Evolutionary conservation across 2,329 filamentous ascomycete species (phyloP), one percentile per base, ranked within the genome.

Genomic region (Aspergillus sp.): DNA sequence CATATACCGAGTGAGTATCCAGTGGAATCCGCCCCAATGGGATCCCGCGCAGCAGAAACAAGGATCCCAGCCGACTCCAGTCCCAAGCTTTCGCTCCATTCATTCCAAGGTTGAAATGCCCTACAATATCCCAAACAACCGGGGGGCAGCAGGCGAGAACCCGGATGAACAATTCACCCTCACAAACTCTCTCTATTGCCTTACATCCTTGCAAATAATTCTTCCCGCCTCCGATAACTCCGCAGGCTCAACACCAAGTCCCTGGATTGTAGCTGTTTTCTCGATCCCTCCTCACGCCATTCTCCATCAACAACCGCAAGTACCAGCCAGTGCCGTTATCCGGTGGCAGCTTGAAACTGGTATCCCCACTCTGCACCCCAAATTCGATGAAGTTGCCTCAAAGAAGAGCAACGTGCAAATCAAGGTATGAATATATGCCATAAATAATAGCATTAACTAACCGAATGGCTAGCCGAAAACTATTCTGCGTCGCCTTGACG

Each of bases 271-370:
- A 35, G 87, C 89, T 0, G 83, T 93, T 31, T 91, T 91, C 59
- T 89, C 89, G 9, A 83, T 83, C 67, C 73, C 82, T 52, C 82
- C 81, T 55, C 74, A 75, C 62, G 77, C 79, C 55, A 80, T 78
- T 63, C 76, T 76, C 52, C 81, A 81, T 31, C 81, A 87, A 31
- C 87, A 84, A 53, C 81, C 83, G 43, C 85, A 87, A 62, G 85
- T 87, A 33, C 79, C 85, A 0, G 86, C 89, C 64, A 96, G 88
- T 64, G 84, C 93, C 41, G 81, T 98, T 61, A 87, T 91, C 62
- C 84, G 89, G 61, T 98, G 93, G 93, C 88, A 95, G 64, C 72
- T 93, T 9, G 81, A 83, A 33, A 86, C 90, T 33, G 81, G 85
- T 48, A 76, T 82, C n/a, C 85, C 88, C 62, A 81, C 77, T 9